A percentile compares a stretch with the other conserved stretches of the same genome.
Conservation (phyloP, 345 rosid species). For the Fremontodendron californicum region DNA sequence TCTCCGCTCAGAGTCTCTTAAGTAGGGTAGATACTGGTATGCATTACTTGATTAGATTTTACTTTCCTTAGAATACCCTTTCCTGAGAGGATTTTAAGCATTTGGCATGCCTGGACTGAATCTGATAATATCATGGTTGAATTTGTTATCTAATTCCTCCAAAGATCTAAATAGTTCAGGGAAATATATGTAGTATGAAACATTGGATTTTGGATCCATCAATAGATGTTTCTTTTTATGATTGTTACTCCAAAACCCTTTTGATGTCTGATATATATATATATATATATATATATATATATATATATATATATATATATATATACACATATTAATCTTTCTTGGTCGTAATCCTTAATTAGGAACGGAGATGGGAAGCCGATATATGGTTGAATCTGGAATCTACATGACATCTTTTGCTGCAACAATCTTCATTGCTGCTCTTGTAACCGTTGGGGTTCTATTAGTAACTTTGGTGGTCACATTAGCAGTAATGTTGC, state of each 20-base stretch:
- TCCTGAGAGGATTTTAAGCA: neutral
- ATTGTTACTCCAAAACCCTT: neutral
- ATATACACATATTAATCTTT: neutral
- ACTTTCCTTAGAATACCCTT: neutral
- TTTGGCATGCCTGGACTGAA: neutral
- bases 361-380: conserved; percentile 53
- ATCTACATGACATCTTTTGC: conserved; percentile 78
- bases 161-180: neutral
- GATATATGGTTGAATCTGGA: conserved; percentile 51
- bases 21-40: conserved; percentile 70
- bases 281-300: neutral
- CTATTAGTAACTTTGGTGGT: conserved; percentile 54
- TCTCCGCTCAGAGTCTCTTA: conserved; percentile 53
- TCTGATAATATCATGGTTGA: neutral
- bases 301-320: too few species aligned
- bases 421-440: conserved; percentile 61
- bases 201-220: neutral
- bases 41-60: neutral
- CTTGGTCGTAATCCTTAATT: neutral
- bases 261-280: neutral
- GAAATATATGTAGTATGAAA: neutral
- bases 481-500: conserved; percentile 69
- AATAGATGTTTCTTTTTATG: neutral
- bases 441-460: conserved; percentile 56
- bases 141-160: neutral